Conservation (phyloP, 2,329 filamentous ascomycete species). For the Colletotrichum tamarilloi region DNA sequence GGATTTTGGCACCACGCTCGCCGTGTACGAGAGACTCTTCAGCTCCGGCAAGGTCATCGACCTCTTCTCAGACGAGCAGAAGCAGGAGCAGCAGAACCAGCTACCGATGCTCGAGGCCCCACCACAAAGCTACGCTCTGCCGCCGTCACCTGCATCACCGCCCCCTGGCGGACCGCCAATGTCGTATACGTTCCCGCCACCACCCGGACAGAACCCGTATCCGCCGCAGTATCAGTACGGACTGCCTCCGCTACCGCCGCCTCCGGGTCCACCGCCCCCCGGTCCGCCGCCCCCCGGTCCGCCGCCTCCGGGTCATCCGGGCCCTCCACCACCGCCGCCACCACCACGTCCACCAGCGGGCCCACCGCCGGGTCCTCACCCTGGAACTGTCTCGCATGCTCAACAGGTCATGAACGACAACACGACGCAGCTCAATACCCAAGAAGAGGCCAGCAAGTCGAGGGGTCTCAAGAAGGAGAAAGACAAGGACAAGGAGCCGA, state of each 20-base stretch:
- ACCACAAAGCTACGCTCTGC: slow-evolving; percentile 42
- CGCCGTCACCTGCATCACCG: slow-evolving; percentile 42
- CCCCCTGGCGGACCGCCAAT: too few relatives aligned
- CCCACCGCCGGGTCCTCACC: slow-evolving; percentile 31
- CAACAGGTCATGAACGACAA: slow-evolving; percentile 66
- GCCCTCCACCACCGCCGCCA: slow-evolving; percentile 17
- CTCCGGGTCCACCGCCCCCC: not conserved
- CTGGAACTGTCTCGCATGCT: slow-evolving; percentile 58
- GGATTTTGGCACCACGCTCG: slow-evolving; percentile 64
- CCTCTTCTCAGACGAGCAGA: slow-evolving; percentile 54
- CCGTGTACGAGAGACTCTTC: slow-evolving; percentile 62
- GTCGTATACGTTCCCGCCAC: not conserved
- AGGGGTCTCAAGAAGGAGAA: slow-evolving; percentile 1
- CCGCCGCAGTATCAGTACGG: slow-evolving; percentile 9
- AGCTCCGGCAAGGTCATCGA: slow-evolving; percentile 62
- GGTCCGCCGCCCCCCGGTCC: not conserved
- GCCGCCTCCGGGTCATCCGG: not conserved
- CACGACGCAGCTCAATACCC: slow-evolving; percentile 61
- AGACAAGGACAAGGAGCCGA: not conserved
- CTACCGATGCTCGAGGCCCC: slow-evolving; percentile 4
- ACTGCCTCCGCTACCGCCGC: not conserved
- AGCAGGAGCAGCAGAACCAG: slow-evolving; percentile 37
- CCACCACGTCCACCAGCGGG: not conserved
- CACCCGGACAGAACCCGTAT: not conserved
- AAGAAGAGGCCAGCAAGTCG: slow-evolving; percentile 44